Evolutionary conservation across 345 rosid genomes (phyloP).

Genomic region (Euphorbia tirucalli): DNA sequence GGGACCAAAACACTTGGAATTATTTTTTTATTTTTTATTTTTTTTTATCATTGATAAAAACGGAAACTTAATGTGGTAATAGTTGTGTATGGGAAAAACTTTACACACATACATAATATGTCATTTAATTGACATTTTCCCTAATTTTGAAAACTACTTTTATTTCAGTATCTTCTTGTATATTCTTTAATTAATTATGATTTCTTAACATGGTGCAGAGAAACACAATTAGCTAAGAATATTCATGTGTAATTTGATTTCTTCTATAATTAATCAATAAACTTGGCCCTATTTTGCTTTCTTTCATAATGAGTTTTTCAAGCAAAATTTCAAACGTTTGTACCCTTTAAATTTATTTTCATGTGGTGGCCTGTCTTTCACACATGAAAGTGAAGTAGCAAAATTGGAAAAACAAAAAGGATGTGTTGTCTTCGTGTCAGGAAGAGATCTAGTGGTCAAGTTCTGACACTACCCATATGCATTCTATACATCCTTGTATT

Average conservation of each 20-base stretch:
- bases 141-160: constrained; percentile 1
- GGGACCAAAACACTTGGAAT: constrained; percentile 8
- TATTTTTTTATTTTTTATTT: too few species aligned
- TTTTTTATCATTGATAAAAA: not conserved
- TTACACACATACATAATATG: not conserved
- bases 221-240: not conserved
- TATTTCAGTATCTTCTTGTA: not conserved
- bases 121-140: constrained; percentile 7
- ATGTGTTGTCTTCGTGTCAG: not conserved
- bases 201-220: constrained; percentile 10
- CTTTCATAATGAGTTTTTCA: constrained; percentile 1
- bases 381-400: constrained; percentile 10
- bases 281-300: constrained; percentile 5
- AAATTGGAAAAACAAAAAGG: not conserved
- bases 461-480: constrained; percentile 1
- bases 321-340: not conserved
- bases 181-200: not conserved
- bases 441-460: too few species aligned
- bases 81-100: not conserved
- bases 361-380: constrained; percentile 4
- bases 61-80: not conserved
- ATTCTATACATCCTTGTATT: not conserved
- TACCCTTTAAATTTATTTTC: not conserved
- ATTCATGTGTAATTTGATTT: too few species aligned
- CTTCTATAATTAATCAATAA: too few species aligned